phyloP scores from a whole-genome alignment of 176 grass and related monocot species.

The Poa pratensis region DNA sequence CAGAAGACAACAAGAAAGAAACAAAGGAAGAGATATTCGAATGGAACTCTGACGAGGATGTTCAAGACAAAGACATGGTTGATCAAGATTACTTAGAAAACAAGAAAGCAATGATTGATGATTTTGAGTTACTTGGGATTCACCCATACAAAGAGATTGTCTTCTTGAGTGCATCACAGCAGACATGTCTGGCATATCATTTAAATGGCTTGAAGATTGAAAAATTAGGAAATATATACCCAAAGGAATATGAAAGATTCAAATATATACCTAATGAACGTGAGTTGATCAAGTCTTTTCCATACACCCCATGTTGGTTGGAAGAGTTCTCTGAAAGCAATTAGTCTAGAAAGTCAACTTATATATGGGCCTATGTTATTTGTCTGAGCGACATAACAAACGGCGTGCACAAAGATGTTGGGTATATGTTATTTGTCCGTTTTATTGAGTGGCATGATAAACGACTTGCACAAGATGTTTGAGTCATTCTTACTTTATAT shows the following conservation, averaged over 20 bases:
- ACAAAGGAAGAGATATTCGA: not conserved
- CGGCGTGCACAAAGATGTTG: too few relatives aligned
- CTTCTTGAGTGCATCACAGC: not conserved
- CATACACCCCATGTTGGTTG: constrained; percentile 24
- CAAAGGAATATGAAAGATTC: not conserved
- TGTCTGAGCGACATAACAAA: too few relatives aligned
- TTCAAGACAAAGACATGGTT: not conserved
- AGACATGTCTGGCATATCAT: not conserved
- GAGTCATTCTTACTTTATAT: too few relatives aligned
- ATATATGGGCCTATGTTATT: too few relatives aligned
- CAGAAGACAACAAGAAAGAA: not conserved
- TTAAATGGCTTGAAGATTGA: not conserved
- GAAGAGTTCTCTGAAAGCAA: not conserved
- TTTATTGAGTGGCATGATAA: too few relatives aligned
- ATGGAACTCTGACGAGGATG: constrained; percentile 22
- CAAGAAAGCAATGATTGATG: not conserved
- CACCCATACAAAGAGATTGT: not conserved
- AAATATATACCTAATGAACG: not conserved
- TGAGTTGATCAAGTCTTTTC: not conserved
- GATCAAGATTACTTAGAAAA: not conserved
- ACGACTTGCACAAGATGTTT: too few relatives aligned
- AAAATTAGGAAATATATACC: not conserved
- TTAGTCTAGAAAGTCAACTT: not conserved
- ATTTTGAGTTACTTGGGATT: not conserved
- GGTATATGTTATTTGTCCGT: too few relatives aligned